Evolutionary conservation across 805 yeast genomes (phyloP), one percentile per base, ranked within the genome.

Genomic region (Candida gorgasii): DNA sequence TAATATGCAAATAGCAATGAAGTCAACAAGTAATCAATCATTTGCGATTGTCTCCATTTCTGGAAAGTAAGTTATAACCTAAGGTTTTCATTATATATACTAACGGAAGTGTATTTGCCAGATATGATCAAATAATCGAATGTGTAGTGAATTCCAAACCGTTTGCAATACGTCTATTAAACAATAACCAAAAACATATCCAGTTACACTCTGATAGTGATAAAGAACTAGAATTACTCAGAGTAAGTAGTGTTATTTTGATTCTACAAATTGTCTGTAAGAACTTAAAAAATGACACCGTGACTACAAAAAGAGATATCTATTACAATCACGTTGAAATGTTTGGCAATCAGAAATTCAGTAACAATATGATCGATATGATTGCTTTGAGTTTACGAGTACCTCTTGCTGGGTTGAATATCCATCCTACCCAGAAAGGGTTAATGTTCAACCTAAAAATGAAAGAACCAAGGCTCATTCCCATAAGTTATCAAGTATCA

Each of bases 401-500:
- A 3, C 49, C 70, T 0, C 54, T 75, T 6, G 61, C 46, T n/a
- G 52, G 53, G 26, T 54, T 83, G 11, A 72, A 72, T 11, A 65
- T 82, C 2, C 64, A 64, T 6, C 77, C 84, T 1, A 65, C 79
- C 5, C 82, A 76, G 31, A 82, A 80, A 50, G 86, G 87, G 0
- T 57, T 80, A 19, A 53, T 81, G 14, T 76, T 49, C 49, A 80
- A 23, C 16, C 3, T 20, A 2, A 11, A 24, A 24, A 28, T 14
- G 32, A 19, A 26, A 12, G 58, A 54, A 27, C 57, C 62, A 2
- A 23, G 39, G 3, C 38, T 59, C 13, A 57, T 59, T 22, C 64
- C 64, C 6, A 36, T 36, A 13, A 13, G 2, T 3, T 34, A 22
- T n/a, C 5, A 20, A 9, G 20, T 19, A 13, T 14, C 37, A 12